Percentiles rank a stretch among this genome's conserved stretches.
Evolutionary conservation across 2,329 filamentous ascomycete species (phyloP).

Genomic region (Fusarium armeniacum): DNA sequence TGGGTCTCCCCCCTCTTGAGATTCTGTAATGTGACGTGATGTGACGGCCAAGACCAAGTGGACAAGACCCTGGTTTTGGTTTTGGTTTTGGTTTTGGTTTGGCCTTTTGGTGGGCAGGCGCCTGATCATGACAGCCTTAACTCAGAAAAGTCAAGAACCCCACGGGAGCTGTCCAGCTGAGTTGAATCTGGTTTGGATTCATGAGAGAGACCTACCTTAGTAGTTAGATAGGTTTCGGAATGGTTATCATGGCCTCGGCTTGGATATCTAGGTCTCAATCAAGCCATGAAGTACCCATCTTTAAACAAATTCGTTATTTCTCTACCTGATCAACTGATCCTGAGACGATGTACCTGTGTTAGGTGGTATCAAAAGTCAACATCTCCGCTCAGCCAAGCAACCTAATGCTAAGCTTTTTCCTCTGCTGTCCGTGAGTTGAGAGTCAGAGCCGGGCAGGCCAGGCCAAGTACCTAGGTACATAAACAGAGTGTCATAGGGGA

Average conservation of each 20-base stretch:
- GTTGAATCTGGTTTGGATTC: neutral
- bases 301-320: neutral
- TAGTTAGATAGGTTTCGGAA: neutral
- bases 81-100: constrained; percentile 21
- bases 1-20: neutral
- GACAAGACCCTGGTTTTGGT: constrained; percentile 27
- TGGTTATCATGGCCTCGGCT: constrained; percentile 11
- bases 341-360: constrained; percentile 33
- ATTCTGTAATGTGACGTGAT: constrained; percentile 36
- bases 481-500: neutral
- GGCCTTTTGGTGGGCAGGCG: constrained; percentile 29
- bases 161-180: constrained; percentile 36
- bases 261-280: neutral
- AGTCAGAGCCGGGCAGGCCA: neutral
- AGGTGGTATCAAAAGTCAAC: constrained; percentile 1
- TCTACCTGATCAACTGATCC: constrained; percentile 24
- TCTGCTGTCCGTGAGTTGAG: neutral
- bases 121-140: constrained; percentile 35
- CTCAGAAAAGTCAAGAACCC: constrained; percentile 8
- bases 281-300: too few species aligned
- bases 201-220: neutral
- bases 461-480: neutral
- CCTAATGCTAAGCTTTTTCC: constrained; percentile 5
- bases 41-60: constrained; percentile 23
- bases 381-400: constrained; percentile 12